Base-by-base conservation (phyloP, 2,329 filamentous ascomycete genomes). In the Trichoderma aggressivum region DNA sequence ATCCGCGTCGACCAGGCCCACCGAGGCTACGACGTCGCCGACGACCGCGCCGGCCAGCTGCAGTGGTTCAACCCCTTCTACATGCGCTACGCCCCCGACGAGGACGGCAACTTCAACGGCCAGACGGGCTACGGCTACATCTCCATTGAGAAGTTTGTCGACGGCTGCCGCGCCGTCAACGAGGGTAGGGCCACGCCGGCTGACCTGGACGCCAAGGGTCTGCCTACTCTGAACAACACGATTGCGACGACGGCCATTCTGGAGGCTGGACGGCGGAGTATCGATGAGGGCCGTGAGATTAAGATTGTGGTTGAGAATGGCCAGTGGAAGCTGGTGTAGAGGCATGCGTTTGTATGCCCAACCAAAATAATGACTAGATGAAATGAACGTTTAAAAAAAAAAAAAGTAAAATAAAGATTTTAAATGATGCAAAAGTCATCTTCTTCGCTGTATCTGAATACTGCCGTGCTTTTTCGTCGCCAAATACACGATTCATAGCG, bases 41-140 rank as follows among this genome's bases (percentile, higher is more conserved):
- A 94, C 74, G 94, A 98, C 79, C 87, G 82, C 24, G 84, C 84
- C 2, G 88, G 88, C 53, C 87, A 90, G 79, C 82, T 97, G 73
- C 87, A 91, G 79, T 97, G 94, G 93, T 92, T 93, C 81, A 98
- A 98, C 81, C 94, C 94, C 80, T 97, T 97, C 82, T 97, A 97
- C 83, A 97, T 97, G 94, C 91, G 92, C 77, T 97, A 97, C 78
- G 93, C 94, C 14, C 94, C 94, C 24, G 94, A 97, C 78, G 94
- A 97, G 84, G 93, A 97, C 81, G 95, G 94, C 69, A 97, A 98
- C 83, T 98, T 98, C 81, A 90, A 89, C 69, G 94, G 94, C 43
- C 94, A 97, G 84, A 91, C 90, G 7, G 94, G 94, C 28, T 98
- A 98, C 80, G 94, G 94, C 39, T 98, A 98, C 82, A 89, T 97